Conservation (phyloP, 2,329 filamentous ascomycete species). For the Calonectria naviculata region DNA sequence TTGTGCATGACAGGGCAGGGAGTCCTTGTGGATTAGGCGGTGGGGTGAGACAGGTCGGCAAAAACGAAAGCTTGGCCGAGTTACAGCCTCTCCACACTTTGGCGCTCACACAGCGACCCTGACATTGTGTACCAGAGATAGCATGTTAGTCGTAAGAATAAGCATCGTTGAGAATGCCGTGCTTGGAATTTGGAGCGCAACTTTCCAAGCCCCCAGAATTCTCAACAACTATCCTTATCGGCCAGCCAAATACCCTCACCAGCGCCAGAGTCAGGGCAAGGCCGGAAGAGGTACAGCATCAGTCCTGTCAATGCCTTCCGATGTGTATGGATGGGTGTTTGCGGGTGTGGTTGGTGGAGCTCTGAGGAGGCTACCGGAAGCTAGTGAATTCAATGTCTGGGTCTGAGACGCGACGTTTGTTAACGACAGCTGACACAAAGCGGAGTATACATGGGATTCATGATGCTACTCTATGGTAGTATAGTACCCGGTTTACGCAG, state of each 20-base stretch:
- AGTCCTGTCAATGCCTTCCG: constrained; percentile 4
- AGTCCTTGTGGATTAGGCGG: not conserved
- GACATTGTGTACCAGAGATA: not conserved
- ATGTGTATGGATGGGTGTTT: constrained; percentile 26
- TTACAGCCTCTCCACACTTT: constrained; percentile 2
- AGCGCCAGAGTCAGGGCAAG: not conserved
- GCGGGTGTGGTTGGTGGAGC: constrained; percentile 23
- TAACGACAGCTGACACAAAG: constrained; percentile 1
- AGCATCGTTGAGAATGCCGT: constrained; percentile 4
- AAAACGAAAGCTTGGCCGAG: constrained; percentile 13
- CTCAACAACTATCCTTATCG: not conserved
- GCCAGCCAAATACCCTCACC: not conserved
- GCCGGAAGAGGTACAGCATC: not conserved
- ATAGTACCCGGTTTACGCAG: not conserved
- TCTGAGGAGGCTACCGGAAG: constrained; percentile 23
- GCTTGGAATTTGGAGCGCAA: not conserved
- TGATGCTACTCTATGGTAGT: not conserved
- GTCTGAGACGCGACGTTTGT: constrained; percentile 10
- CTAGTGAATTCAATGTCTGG: constrained; percentile 28
- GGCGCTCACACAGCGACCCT: not conserved
- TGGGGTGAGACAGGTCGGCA: constrained; percentile 4
- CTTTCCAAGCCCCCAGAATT: not conserved
- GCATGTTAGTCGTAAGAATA: constrained; percentile 5
- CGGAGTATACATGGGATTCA: not conserved
- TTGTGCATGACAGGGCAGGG: constrained; percentile 8